Evolutionary conservation across 2,329 filamentous ascomycete species (phyloP).

Genomic region (Microcyclosporella mali): DNA sequence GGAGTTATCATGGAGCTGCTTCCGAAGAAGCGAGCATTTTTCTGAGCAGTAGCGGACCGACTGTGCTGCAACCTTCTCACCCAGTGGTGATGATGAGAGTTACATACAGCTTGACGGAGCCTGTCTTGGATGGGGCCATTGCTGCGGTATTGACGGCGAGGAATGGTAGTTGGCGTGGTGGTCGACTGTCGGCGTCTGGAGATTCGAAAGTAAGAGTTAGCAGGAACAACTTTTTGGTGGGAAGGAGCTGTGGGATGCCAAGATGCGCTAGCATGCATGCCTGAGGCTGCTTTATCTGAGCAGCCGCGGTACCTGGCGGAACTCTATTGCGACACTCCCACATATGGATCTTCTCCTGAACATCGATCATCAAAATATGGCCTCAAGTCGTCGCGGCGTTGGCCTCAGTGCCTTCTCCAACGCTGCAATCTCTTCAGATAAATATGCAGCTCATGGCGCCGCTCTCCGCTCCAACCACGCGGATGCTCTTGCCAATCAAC

Average conservation of each 20-base stretch:
- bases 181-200: conserved; percentile 26
- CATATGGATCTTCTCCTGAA: not conserved
- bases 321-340: not conserved
- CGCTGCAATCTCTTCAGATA: conserved; percentile 73
- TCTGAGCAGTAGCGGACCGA: conserved; percentile 60
- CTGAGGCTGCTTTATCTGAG: not conserved
- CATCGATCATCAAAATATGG: conserved; percentile 31
- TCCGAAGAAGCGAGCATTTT: conserved; percentile 34
- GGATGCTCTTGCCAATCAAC: conserved; percentile 80
- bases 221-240: not conserved
- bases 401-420: conserved; percentile 87
- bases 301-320: not conserved
- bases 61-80: conserved; percentile 61
- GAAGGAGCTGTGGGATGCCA: not conserved
- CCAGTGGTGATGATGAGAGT: conserved; percentile 17
- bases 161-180: conserved; percentile 33
- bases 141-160: conserved; percentile 37
- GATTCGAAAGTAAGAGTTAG: not conserved
- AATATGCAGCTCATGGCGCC: conserved; percentile 85
- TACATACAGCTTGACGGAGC: conserved; percentile 54
- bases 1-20: conserved; percentile 22
- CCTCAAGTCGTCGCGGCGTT: conserved; percentile 64
- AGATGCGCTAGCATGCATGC: not conserved
- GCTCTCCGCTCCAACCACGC: conserved; percentile 79
- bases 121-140: conserved; percentile 46